Evolutionary conservation across 441 rosid genomes (phyloP).

Genomic region (Mallotus repandus): DNA sequence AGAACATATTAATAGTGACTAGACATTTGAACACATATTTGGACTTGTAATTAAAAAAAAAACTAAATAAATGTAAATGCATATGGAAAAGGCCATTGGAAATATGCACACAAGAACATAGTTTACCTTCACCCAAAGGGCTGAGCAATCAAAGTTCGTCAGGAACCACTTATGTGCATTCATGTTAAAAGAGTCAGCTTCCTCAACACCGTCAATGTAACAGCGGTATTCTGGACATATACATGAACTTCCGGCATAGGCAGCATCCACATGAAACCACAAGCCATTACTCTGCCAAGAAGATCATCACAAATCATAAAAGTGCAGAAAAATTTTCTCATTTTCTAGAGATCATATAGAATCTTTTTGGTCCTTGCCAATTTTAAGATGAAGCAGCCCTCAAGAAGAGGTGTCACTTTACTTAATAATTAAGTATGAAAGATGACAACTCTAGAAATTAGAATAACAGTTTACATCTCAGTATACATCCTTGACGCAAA

Average conservation of each 20-base stretch:
- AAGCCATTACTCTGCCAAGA: constrained; percentile 53
- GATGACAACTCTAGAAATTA: background rate
- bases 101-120: constrained; percentile 5
- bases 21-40: background rate
- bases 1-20: background rate
- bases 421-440: background rate
- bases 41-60: background rate
- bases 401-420: background rate
- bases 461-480: background rate
- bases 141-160: constrained; percentile 84
- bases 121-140: constrained; percentile 85
- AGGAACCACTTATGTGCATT: constrained; percentile 91
- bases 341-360: background rate
- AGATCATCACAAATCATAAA: constrained; percentile 10
- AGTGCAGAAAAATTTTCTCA: background rate
- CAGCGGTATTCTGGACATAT: constrained; percentile 79
- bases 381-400: background rate
- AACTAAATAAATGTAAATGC: background rate
- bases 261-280: constrained; percentile 91
- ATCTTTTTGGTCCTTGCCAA: background rate
- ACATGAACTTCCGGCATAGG: constrained; percentile 95
- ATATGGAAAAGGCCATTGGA: background rate
- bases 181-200: constrained; percentile 86
- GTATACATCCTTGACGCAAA: too few species aligned
- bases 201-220: constrained; percentile 71